Evolutionary conservation across 352 stramenopile species (phyloP), one percentile per base, ranked within the genome.

Genomic region (Phytophthora nicotianae): DNA sequence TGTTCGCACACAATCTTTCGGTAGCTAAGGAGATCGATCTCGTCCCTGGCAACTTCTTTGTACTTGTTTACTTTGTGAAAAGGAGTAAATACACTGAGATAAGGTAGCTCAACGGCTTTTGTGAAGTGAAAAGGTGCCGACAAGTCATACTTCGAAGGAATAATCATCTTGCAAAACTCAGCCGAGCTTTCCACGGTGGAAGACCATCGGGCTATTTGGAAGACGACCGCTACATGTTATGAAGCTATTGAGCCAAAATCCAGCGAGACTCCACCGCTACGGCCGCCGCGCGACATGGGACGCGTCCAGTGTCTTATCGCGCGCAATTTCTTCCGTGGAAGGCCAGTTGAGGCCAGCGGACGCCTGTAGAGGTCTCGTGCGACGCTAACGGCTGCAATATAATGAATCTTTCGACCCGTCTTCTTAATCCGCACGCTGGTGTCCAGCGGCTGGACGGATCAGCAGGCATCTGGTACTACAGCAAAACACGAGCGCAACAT

Each of bases 371-470:
- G 47, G 20, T 35, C 46, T 40, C 27, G 32, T 23, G 37, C 16
- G n/a, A 26, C 26, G 57, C 19, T 35, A 41, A 45, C 27, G 16
- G 50, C 38, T 51, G 63, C 63, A 57, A 59, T 48, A 63, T 5
- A 38, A 38, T 38, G 32, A 5, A 38, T 38, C 32, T 50, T 42
- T 71, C 21, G 50, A 45, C 17, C 11, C 40, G 56, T 50, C 38
- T 43, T 43, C 6, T 57, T 27, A 32, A 42, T 49, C 50, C 11
- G 45, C 51, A 65, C 13, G 21, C 16, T 20, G 16, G n/a, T n/a
- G n/a, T 46, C 10, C 41, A 62, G 50, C 40, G 33, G 45, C 64
- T 72, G 64, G 58, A 68, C 64, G 35, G 64, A 72, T 72, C 51
- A 72, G 58, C 58, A 35, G 35, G 35, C 50, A 52, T 42, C 56